A percentile compares a stretch with the other conserved stretches of the same genome.
Conservation (phyloP, 768 basidiomycete genomes). For the Suillus alpinus region DNA sequence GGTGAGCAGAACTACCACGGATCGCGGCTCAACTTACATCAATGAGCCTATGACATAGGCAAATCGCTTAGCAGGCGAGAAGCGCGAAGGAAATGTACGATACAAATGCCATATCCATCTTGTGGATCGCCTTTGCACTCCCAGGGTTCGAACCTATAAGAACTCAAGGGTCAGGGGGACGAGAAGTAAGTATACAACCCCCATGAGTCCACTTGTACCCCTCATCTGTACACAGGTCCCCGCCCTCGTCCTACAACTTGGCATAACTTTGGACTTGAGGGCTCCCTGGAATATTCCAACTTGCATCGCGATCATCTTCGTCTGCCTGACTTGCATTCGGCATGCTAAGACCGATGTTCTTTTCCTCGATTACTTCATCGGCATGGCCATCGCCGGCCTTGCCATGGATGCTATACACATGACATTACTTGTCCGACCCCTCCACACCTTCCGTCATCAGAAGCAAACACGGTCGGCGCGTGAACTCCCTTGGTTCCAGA, state of each 20-base stretch:
- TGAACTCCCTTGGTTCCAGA: conserved; percentile 13
- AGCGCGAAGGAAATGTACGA: background rate
- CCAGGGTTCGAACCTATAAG: background rate
- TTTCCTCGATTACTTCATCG: conserved; percentile 5
- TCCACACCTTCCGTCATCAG: conserved; percentile 18
- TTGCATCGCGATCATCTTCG: background rate
- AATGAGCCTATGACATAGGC: background rate
- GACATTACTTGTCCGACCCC: conserved; percentile 27
- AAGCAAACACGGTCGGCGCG: conserved; percentile 13
- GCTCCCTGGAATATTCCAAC: background rate
- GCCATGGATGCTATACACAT: conserved; percentile 27
- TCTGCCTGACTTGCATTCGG: background rate
- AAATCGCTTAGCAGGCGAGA: background rate
- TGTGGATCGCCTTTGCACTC: background rate
- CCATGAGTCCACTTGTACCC: background rate
- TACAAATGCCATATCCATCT: background rate
- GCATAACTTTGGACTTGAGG: background rate
- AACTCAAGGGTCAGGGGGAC: background rate
- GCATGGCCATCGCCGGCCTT: conserved; percentile 14
- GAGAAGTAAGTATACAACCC: too few species aligned
- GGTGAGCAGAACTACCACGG: background rate
- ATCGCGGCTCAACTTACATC: background rate
- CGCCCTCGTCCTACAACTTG: background rate
- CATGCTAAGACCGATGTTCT: background rate
- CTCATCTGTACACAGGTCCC: background rate